These are phyloP conservation scores for Jatropha multifida DNA, from an alignment of 441 rosid genomes.

Conservation along the genomic window DNA sequence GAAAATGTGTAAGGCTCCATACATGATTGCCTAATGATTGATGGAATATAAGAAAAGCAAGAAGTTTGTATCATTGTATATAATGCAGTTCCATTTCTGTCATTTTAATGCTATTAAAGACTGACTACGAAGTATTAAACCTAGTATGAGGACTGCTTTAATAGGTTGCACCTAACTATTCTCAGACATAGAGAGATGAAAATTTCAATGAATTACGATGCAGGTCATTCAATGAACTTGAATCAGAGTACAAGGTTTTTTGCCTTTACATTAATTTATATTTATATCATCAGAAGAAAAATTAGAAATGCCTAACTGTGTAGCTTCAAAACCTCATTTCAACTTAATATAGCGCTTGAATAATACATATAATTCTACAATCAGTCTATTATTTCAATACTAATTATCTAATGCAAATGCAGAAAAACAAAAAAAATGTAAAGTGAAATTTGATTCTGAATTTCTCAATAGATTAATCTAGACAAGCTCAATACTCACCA, in stretches of 20 bases:
- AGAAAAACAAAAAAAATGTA: background rate
- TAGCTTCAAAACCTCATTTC: background rate
- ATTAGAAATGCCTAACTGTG: background rate
- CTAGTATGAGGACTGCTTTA: too few species aligned
- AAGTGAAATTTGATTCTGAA: background rate
- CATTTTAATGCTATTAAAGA: too few species aligned
- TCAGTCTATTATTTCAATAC: background rate
- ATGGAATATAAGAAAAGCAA: too few species aligned
- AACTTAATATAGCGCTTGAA: background rate
- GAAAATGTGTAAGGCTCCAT: too few species aligned
- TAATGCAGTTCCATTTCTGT: too few species aligned
- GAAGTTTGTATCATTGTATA: too few species aligned
- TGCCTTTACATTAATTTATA: background rate
- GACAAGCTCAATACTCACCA: constrained; percentile 37
- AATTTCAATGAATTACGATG: too few species aligned
- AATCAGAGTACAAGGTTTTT: background rate
- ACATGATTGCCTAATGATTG: too few species aligned
- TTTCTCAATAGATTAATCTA: background rate
- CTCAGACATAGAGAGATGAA: too few species aligned
- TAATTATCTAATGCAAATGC: background rate
- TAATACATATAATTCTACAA: background rate
- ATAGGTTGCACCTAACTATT: too few species aligned
- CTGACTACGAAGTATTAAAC: too few species aligned
- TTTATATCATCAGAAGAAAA: background rate
- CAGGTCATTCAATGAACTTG: too few species aligned